Percentiles rank a stretch among this genome's conserved stretches.
Conservation (phyloP, 345 rosid species). For the Citrus trifoliata region DNA sequence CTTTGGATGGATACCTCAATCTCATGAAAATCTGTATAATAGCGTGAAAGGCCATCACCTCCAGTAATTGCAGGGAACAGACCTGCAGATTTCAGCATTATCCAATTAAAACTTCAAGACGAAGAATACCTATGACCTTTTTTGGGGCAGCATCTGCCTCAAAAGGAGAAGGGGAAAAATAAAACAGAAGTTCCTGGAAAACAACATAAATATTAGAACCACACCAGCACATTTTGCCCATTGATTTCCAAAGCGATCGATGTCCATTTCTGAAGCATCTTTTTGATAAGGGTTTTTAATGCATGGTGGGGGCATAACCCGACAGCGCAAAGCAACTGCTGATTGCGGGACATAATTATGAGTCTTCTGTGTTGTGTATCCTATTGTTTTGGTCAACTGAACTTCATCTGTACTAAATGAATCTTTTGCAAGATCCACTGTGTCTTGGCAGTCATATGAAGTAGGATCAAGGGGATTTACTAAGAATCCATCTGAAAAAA, state of each 20-base stretch:
- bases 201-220: neutral
- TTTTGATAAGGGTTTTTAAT: constrained; percentile 77
- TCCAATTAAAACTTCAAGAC: neutral
- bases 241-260: constrained; percentile 73
- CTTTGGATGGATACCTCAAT: constrained; percentile 53
- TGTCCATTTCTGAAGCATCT: constrained; percentile 47
- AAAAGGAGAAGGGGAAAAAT: neutral
- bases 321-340: constrained; percentile 83
- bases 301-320: constrained; percentile 95
- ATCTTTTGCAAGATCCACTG: constrained; percentile 46
- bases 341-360: constrained; percentile 73
- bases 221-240: constrained; percentile 89
- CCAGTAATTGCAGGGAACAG: constrained; percentile 53
- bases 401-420: constrained; percentile 38
- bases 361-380: constrained; percentile 29
- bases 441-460: constrained; percentile 38
- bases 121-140: constrained; percentile 11
- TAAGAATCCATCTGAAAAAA: constrained; percentile 36
- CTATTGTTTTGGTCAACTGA: constrained; percentile 30
- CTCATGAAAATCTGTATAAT: constrained; percentile 91
- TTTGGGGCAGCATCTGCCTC: neutral
- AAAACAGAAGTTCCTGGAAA: neutral
- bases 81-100: constrained; percentile 40
- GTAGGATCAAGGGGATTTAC: constrained; percentile 41
- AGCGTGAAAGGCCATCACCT: constrained; percentile 93